Evolutionary conservation across 73 alveolate genomes (phyloP), one percentile per base, ranked within the genome.

Genomic region (Tetrahymena thermophila): DNA sequence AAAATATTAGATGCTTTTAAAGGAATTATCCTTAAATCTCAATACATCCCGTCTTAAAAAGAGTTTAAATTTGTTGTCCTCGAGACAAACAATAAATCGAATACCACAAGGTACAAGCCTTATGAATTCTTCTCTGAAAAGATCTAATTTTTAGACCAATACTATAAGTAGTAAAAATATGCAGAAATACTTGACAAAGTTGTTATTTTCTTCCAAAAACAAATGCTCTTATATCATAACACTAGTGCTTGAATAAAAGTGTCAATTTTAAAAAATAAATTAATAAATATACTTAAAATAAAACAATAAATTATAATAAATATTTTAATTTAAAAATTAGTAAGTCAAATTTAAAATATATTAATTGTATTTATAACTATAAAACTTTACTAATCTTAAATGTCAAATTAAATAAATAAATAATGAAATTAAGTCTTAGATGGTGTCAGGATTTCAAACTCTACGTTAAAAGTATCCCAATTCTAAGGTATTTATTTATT

Each of bases 381-480:
- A n/a, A n/a, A n/a, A n/a, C n/a, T n/a, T n/a, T n/a, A n/a, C n/a
- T n/a, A n/a, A n/a, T 93, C 9, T 93, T 16, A 93, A 57, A 93
- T 93, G 9, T 93, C 34, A 56, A 93, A 17, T 5, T 34, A 43
- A 35, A 35, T 35, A 93, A 93, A 93, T 10, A 7, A 28, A 17
- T 44, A 7, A 50, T 43, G 84, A 93, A 43, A 85, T 95, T 9
- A 38, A 85, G 57, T 93, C 93, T 34, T 35, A 95, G 35, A 93
- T 89, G 19, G 42, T 56, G 13, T 17, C 34, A 17, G 16, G 40
- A 15, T 55, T 95, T 40, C 55, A 85, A 34, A 10, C 96, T 16
- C 93, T 95, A 14, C 84, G 85, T 8, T 56, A 93, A 42, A 95
- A 83, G 44, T 94, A 95, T 94, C 97, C 97, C 4, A 21, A 94